Conservation (phyloP, 2,329 filamentous ascomycete genomes). For the Trichoderma semiorbis region DNA sequence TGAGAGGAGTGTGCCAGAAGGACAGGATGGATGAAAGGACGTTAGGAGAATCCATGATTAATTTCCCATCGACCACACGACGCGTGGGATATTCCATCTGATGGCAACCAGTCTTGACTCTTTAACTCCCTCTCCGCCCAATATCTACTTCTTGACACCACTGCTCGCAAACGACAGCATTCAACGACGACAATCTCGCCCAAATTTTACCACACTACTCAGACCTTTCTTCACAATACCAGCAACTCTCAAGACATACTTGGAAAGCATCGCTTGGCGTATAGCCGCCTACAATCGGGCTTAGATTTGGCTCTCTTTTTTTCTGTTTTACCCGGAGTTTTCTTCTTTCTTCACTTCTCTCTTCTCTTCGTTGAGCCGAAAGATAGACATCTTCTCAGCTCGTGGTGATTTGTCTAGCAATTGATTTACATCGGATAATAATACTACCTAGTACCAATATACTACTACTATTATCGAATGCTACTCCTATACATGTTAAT, state of each 20-base stretch:
- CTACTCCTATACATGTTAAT: background rate
- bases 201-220: background rate
- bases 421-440: background rate
- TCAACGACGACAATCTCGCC: background rate
- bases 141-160: background rate
- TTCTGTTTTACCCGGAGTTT: background rate
- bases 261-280: constrained; percentile 14
- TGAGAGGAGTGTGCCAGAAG: background rate
- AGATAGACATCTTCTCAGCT: background rate
- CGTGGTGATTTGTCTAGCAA: background rate
- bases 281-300: background rate
- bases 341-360: background rate
- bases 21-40: background rate
- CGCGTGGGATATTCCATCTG: background rate
- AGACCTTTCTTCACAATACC: background rate
- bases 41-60: too few relatives aligned
- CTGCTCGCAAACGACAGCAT: background rate
- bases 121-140: background rate
- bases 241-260: background rate
- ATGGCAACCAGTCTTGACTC: background rate
- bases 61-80: background rate
- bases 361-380: background rate
- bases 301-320: background rate
- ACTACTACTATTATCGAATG: background rate
- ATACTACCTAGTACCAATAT: background rate